These are phyloP conservation scores for Buxus sempervirens DNA, from an alignment of 164 flowering plant species.

Conservation along the genomic window DNA sequence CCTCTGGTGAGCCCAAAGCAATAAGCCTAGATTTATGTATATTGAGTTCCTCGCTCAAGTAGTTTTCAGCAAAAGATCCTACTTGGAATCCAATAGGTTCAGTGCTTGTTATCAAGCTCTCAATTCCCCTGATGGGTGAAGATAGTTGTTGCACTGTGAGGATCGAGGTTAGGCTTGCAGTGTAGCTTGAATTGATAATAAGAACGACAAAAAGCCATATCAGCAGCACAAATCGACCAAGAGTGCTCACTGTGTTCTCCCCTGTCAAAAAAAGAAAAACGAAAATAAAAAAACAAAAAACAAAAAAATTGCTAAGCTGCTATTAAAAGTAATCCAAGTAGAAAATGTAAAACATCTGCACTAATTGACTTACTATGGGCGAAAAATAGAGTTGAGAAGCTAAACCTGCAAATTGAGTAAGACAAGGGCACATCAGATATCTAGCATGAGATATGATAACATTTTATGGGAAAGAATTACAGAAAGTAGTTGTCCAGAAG, in stretches of 20 bases:
- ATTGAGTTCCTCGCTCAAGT: conserved; percentile 49
- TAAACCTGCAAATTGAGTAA: conserved; percentile 46
- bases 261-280: conserved; percentile 36
- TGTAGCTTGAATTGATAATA: conserved; percentile 64
- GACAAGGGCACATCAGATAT: neutral
- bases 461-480: no score
- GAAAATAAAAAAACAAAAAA: no score
- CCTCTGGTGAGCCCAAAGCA: conserved; percentile 49
- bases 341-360: neutral
- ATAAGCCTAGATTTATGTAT: conserved; percentile 48
- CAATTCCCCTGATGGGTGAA: conserved; percentile 55
- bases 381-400: conserved; percentile 67
- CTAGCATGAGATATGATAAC: no score
- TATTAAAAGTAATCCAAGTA: neutral
- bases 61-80: conserved; percentile 65
- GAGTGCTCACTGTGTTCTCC: conserved; percentile 60
- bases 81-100: conserved; percentile 54
- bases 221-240: conserved; percentile 53
- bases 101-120: conserved; percentile 37
- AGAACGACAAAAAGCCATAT: conserved; percentile 71
- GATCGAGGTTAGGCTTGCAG: conserved; percentile 68
- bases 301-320: neutral
- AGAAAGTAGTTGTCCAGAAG: no score
- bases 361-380: conserved; percentile 56
- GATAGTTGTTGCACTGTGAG: conserved; percentile 65